Evolutionary conservation across 108 stramenopile genomes (phyloP).

Genomic region (Discostella pseudostelligera): DNA sequence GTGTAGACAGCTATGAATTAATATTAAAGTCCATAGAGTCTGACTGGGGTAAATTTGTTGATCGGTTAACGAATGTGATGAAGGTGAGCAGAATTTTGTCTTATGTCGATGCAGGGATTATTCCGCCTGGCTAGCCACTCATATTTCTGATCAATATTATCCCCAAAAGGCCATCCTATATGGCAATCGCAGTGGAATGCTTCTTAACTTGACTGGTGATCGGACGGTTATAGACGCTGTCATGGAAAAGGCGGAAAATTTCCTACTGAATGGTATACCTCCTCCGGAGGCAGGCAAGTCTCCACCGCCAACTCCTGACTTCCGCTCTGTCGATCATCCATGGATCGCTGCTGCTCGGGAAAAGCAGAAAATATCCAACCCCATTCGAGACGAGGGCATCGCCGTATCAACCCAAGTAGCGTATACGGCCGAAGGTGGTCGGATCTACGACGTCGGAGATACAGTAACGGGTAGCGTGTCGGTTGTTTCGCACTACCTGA

Average conservation of each 20-base stretch:
- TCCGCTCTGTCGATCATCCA: conserved; percentile 57
- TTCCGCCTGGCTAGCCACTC: too few relatives aligned
- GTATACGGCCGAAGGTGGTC: conserved; percentile 86
- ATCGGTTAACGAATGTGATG: conserved; percentile 57
- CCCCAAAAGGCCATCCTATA: conserved; percentile 46
- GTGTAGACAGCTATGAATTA: conserved; percentile 51
- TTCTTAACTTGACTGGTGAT: conserved; percentile 87
- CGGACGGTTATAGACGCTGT: conserved; percentile 47
- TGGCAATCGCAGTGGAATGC: conserved; percentile 63
- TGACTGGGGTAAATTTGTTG: conserved; percentile 65
- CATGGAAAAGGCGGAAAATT: conserved; percentile 46
- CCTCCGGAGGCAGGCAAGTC: conserved; percentile 29
- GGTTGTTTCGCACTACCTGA: conserved; percentile 72
- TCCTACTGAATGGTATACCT: conserved; percentile 54
- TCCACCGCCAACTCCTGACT: conserved; percentile 52
- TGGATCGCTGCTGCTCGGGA: conserved; percentile 60
- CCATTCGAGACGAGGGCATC: conserved; percentile 66
- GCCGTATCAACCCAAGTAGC: conserved; percentile 82
- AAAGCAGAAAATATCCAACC: conserved; percentile 41
- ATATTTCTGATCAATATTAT: too few relatives aligned
- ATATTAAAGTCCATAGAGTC: conserved; percentile 64
- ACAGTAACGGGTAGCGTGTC: conserved; percentile 59
- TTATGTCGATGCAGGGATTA: not conserved
- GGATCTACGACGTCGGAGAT: conserved; percentile 69
- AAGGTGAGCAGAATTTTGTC: conserved; percentile 16